These are phyloP conservation scores for Trichosporon ovoides DNA, from an alignment of 1,284 basidiomycete genomes.

Conservation along the genomic window DNA sequence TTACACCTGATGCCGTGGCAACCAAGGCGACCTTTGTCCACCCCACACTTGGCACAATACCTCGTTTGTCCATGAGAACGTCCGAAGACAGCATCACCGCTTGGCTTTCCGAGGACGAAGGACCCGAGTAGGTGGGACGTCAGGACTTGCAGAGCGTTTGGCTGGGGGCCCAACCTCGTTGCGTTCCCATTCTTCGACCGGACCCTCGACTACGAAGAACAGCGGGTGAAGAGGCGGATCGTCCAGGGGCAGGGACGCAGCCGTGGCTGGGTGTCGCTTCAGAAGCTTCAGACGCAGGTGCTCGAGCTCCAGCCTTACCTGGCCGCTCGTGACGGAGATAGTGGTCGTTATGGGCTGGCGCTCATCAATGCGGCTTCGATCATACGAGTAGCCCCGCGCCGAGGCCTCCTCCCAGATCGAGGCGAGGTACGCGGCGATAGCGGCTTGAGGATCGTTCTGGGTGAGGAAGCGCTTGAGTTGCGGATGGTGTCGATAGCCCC, in stretches of 20 bases:
- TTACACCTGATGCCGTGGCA: too few relatives aligned
- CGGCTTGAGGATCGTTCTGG: constrained; percentile 3
- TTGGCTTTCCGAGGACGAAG: too few relatives aligned
- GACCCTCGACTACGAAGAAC: constrained; percentile 8
- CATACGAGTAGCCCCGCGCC: constrained; percentile 6
- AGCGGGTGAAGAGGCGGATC: neutral
- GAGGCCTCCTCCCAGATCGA: constrained; percentile 2
- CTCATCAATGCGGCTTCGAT: constrained; percentile 2
- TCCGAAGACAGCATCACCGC: too few relatives aligned
- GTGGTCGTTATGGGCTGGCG: neutral
- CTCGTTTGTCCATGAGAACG: too few relatives aligned
- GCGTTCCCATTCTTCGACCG: constrained; percentile 10
- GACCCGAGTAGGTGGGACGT: too few relatives aligned
- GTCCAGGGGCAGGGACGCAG: neutral
- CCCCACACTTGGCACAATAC: too few relatives aligned
- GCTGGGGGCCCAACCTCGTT: neutral
- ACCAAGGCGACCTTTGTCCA: too few relatives aligned
- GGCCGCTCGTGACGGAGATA: constrained; percentile 5
- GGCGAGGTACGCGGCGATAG: constrained; percentile 9
- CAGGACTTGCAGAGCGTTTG: too few relatives aligned
- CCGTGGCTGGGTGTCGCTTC: constrained; percentile 4
- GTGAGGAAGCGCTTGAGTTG: constrained; percentile 7
- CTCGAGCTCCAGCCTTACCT: constrained; percentile 8
- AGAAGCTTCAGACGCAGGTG: constrained; percentile 3
- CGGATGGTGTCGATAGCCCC: constrained; percentile 9